A percentile compares a stretch with the other conserved stretches of the same genome.
Conservation (phyloP, 1,284 basidiomycete genomes). For the Melampsora larici-populina region DNA sequence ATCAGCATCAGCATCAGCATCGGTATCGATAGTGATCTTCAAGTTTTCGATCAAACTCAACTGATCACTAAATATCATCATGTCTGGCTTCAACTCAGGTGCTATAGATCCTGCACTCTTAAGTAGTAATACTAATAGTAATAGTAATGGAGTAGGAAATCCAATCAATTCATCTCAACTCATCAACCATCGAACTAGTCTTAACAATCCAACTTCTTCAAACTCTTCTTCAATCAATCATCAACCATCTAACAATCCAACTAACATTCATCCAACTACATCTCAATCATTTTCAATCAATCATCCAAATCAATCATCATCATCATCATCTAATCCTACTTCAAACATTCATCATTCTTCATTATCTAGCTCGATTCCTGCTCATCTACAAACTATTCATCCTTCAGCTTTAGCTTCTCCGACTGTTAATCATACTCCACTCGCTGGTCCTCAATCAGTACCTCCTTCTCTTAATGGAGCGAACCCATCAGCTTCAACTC, state of each 20-base stretch:
- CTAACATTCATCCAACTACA: neutral
- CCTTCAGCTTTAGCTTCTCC: neutral
- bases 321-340: neutral
- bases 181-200: neutral
- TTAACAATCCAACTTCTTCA: neutral
- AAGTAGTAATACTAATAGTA: constrained; percentile 19
- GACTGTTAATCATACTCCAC: neutral
- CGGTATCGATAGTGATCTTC: too few relatives aligned
- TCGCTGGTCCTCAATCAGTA: neutral
- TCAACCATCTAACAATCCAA: neutral
- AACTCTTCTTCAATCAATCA: neutral
- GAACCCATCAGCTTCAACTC: neutral
- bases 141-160: neutral
- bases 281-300: neutral
- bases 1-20: too few relatives aligned
- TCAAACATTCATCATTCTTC: neutral
- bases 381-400: neutral
- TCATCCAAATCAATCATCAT: neutral
- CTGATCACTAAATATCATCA: neutral
- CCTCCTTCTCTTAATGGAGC: neutral
- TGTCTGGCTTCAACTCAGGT: constrained; percentile 36
- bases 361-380: neutral
- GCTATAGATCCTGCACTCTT: constrained; percentile 42
- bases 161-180: constrained; percentile 1
- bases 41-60: neutral